Conservation (phyloP, 352 stramenopile genomes). For the Globisporangium camurandrum region DNA sequence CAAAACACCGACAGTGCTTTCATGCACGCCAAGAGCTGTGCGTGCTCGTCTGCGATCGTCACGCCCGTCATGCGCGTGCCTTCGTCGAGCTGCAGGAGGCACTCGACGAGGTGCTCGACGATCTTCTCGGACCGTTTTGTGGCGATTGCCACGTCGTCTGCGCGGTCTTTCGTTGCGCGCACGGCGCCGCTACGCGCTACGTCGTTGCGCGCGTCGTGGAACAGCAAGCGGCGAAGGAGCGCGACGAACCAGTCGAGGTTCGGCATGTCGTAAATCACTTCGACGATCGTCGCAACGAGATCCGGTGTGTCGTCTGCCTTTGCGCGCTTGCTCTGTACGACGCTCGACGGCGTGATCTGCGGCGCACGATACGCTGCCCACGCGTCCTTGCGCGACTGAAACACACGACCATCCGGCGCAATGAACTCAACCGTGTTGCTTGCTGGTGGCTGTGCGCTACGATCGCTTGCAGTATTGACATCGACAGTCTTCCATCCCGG, state of each 20-base stretch:
- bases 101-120: conserved; percentile 51
- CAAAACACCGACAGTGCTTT: conserved; percentile 74
- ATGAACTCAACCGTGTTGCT: conserved; percentile 27
- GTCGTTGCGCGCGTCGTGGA: conserved; percentile 17
- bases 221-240: conserved; percentile 53
- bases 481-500: conserved; percentile 42
- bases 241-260: conserved; percentile 68
- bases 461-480: neutral
- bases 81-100: conserved; percentile 70
- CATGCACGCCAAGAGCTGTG: conserved; percentile 71
- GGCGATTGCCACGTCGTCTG: conserved; percentile 41
- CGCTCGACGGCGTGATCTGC: conserved; percentile 45
- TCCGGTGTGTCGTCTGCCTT: conserved; percentile 58
- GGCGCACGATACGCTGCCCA: conserved; percentile 52
- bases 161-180: conserved; percentile 31
- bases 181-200: conserved; percentile 6
- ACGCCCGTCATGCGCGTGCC: conserved; percentile 42
- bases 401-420: conserved; percentile 45
- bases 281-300: conserved; percentile 60
- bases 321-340: conserved; percentile 52
- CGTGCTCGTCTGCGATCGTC: conserved; percentile 36
- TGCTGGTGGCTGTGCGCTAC: neutral
- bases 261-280: conserved; percentile 68
- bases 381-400: conserved; percentile 42
- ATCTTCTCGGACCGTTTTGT: conserved; percentile 52